Base-by-base conservation (phyloP, 176 grass and related monocot species). In the Guadua angustifolia region DNA sequence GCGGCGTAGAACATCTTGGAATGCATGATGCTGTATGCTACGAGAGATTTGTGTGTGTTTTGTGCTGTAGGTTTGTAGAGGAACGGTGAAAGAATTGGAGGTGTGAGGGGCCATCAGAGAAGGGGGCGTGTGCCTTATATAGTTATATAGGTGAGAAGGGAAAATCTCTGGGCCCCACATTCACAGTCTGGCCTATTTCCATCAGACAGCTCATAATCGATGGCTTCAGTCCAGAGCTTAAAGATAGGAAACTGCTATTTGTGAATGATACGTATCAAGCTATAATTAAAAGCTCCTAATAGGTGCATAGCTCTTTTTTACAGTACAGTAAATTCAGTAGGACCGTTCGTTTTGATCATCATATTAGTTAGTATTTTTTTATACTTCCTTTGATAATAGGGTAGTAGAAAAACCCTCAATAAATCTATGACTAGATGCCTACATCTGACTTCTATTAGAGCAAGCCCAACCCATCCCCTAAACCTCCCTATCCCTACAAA, bases 131-230 rank as follows among this genome's bases (percentile, higher is more conserved):
- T 15, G 84, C 35, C 57, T 82, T 66, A 74, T 90, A 86, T 90
- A 90, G 84, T 82, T 66, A 74, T 90, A 86, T 90, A 90, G 84
- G 58, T 0, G 58, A 22, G 56, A 49, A 18, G 51, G 8, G 69
- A n/a, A 32, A 26, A 13, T 38, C 14, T 4, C 5, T 32, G 8
- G 52, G 7, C 21, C 83, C 73, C 84, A 82, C 56, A 15, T 78
- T 78, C 73, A 86, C 73, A 86, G 77, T 38, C 77, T 15, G 71
- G 56, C 83, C 80, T 45, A 65, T 71, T 89, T 71, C 83, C 65
- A 78, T 73, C 17, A 71, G 65, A 75, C 73, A 86, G 73, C 88
- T 86, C 83, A 73, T 16, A 47, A 25, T 82, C 82, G 29, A 46
- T 59, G 73, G 57, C 66, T 65, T 53, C 14, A 53, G 44, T 21